Evolutionary conservation across 768 basidiomycete species (phyloP).

Genomic region (Mycena polygramma): DNA sequence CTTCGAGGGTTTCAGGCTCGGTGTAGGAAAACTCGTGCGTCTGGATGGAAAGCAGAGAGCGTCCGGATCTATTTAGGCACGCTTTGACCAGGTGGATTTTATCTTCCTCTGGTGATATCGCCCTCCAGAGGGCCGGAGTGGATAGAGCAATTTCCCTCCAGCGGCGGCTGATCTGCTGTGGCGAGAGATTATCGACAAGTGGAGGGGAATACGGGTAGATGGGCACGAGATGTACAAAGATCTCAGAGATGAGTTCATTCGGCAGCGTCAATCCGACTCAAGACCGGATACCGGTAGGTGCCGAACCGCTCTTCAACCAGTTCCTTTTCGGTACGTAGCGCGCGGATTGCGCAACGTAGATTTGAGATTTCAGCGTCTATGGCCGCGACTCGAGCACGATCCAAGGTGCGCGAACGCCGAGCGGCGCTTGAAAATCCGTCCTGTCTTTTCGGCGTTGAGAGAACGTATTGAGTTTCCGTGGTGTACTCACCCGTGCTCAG

Average conservation of each 20-base stretch:
- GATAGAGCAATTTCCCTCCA: constrained; percentile 7
- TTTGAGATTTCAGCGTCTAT: too few species aligned
- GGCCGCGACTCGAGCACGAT: too few species aligned
- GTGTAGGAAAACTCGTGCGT: too few species aligned
- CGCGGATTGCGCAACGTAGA: too few species aligned
- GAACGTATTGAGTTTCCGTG: too few species aligned
- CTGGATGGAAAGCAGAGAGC: not conserved
- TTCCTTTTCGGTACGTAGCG: too few species aligned
- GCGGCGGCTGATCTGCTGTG: not conserved
- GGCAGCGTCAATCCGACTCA: constrained; percentile 12
- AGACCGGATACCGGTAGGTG: not conserved
- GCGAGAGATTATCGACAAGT: not conserved
- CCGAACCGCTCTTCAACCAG: too few species aligned
- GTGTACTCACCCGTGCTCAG: too few species aligned
- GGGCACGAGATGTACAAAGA: constrained; percentile 12
- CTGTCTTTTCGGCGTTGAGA: too few species aligned
- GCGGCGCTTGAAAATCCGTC: too few species aligned
- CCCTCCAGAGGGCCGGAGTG: constrained; percentile 10
- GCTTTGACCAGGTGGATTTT: not conserved
- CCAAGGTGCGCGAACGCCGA: too few species aligned
- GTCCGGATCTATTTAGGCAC: not conserved
- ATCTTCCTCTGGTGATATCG: not conserved
- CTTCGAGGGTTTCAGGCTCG: not conserved
- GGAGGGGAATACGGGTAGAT: constrained; percentile 2
- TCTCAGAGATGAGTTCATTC: constrained; percentile 6